Conservation (phyloP, 2,329 filamentous ascomycete genomes). For the Alternaria consortialis region DNA sequence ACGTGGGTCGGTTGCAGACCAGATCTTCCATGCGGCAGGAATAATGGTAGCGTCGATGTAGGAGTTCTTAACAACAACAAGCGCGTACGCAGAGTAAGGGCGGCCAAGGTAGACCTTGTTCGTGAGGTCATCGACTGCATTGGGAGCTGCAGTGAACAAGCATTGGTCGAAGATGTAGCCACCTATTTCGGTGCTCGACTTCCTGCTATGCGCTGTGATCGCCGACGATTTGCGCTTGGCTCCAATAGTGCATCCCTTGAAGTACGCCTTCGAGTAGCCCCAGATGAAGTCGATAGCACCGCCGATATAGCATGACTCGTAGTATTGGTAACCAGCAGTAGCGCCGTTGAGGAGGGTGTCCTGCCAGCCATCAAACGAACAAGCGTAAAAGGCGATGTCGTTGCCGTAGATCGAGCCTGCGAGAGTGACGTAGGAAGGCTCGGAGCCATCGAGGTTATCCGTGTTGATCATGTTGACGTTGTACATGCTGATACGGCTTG, state of each 20-base stretch:
- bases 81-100: constrained; percentile 60
- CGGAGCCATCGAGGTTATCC: constrained; percentile 52
- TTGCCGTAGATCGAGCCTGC: constrained; percentile 61
- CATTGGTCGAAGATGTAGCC: constrained; percentile 65
- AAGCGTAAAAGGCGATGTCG: constrained; percentile 65
- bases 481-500: constrained; percentile 65
- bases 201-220: constrained; percentile 38
- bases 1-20: constrained; percentile 59
- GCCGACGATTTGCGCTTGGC: constrained; percentile 48
- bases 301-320: constrained; percentile 64
- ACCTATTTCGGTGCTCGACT: constrained; percentile 37
- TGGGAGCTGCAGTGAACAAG: constrained; percentile 52
- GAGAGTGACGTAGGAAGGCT: constrained; percentile 56
- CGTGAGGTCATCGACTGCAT: constrained; percentile 42
- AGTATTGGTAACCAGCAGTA: constrained; percentile 61
- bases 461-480: constrained; percentile 63
- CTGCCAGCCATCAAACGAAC: constrained; percentile 63
- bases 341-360: constrained; percentile 55
- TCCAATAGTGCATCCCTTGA: constrained; percentile 59
- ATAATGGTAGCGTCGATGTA: constrained; percentile 64
- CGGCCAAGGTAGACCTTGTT: constrained; percentile 60
- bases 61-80: constrained; percentile 60
- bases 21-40: constrained; percentile 64
- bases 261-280: constrained; percentile 61
- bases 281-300: constrained; percentile 68